Evolutionary conservation across 768 basidiomycete species (phyloP).

Genomic region (Kwoniella sp.): DNA sequence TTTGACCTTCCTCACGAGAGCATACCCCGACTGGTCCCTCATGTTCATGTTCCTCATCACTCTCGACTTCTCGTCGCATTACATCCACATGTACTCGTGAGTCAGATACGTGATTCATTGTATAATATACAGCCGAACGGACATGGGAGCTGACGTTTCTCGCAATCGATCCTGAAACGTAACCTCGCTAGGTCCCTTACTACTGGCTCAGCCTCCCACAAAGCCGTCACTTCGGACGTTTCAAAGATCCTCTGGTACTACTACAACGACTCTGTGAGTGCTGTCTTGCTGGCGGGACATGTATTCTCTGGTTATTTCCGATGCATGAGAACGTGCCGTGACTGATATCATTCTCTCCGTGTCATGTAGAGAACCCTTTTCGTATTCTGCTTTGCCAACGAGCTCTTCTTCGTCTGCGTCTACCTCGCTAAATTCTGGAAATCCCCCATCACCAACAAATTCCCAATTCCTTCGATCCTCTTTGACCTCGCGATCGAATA

Average conservation of each 20-base stretch:
- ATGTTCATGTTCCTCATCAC: slow-evolving; percentile 93
- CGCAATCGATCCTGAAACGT: neutral
- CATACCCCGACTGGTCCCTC: slow-evolving; percentile 80
- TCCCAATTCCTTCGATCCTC: slow-evolving; percentile 44
- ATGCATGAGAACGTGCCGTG: too few species aligned
- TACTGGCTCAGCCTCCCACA: slow-evolving; percentile 91
- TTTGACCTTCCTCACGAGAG: slow-evolving; percentile 87
- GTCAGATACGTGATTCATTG: slow-evolving; percentile 28
- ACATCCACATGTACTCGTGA: slow-evolving; percentile 99
- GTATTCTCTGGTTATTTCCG: too few species aligned
- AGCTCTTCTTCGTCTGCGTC: slow-evolving; percentile 89
- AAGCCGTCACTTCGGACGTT: slow-evolving; percentile 86
- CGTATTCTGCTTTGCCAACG: slow-evolving; percentile 90
- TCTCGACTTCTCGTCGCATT: slow-evolving; percentile 95
- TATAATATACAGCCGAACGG: neutral
- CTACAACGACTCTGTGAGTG: slow-evolving; percentile 84
- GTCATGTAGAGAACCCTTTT: slow-evolving; percentile 73
- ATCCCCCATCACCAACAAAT: slow-evolving; percentile 66
- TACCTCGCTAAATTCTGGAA: slow-evolving; percentile 87
- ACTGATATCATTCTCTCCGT: too few species aligned
- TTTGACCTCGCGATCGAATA: slow-evolving; percentile 21
- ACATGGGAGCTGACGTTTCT: neutral
- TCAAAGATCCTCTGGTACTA: slow-evolving; percentile 88
- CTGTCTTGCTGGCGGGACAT: too few species aligned
- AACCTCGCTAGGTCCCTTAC: slow-evolving; percentile 72